Evolutionary conservation across 768 basidiomycete species (phyloP).

Genomic region (Macrocybe gigantea): DNA sequence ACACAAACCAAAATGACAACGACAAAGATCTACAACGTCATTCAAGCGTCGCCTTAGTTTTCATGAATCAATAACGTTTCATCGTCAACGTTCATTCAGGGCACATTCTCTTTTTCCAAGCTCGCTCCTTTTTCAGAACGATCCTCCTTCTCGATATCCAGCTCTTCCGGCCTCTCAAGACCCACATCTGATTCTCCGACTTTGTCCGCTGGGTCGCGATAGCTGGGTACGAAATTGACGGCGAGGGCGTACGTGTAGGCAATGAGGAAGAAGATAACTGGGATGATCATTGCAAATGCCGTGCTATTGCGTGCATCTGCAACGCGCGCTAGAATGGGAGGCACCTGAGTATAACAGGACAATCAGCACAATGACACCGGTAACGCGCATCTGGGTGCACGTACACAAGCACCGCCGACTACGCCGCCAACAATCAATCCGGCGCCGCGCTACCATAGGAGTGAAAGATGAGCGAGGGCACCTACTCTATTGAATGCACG

Average conservation of each 20-base stretch:
- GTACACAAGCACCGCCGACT: constrained; percentile 25
- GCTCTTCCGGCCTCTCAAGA: neutral
- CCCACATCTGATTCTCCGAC: constrained; percentile 9
- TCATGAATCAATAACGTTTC: neutral
- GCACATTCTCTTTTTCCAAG: constrained; percentile 4
- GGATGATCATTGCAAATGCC: constrained; percentile 27
- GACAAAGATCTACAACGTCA: too few species aligned
- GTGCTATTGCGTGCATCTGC: constrained; percentile 25
- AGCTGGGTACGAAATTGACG: constrained; percentile 24
- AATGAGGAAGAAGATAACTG: constrained; percentile 22
- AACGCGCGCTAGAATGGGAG: constrained; percentile 23
- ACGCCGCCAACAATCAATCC: constrained; percentile 27
- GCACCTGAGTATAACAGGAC: constrained; percentile 11
- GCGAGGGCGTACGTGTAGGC: constrained; percentile 20
- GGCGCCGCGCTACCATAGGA: constrained; percentile 16
- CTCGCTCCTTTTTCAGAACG: neutral
- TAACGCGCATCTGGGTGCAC: constrained; percentile 1
- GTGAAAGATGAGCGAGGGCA: neutral
- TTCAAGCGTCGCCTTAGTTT: neutral
- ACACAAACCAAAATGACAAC: too few species aligned
- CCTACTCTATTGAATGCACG: neutral
- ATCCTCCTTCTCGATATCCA: neutral
- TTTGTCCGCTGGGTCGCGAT: constrained; percentile 20
- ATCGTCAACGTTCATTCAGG: neutral
- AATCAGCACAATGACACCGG: neutral